Conservation (phyloP, 768 basidiomycete species). For the Trametes sanguinea region DNA sequence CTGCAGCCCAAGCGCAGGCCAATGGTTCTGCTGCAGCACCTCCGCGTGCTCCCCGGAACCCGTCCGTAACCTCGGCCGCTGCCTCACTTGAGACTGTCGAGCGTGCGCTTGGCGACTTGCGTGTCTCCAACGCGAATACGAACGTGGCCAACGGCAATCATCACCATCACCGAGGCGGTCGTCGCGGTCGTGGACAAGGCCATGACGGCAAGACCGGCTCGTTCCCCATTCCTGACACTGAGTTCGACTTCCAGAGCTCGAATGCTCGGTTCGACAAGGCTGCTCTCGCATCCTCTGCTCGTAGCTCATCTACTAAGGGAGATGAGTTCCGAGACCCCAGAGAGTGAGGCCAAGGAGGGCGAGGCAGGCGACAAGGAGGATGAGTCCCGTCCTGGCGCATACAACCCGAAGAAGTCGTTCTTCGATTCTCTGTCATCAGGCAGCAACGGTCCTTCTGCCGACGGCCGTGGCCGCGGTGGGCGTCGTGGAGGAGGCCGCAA, state of each 20-base stretch:
- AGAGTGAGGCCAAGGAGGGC: conserved; percentile 35
- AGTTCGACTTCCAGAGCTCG: conserved; percentile 79
- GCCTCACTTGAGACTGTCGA: conserved; percentile 76
- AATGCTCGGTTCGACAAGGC: conserved; percentile 85
- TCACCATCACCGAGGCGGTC: conserved; percentile 31
- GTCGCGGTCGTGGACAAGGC: conserved; percentile 38
- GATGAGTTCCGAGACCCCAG: conserved; percentile 26
- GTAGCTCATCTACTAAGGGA: conserved; percentile 28
- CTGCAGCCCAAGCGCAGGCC: conserved; percentile 31
- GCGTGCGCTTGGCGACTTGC: conserved; percentile 53
- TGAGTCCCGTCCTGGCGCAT: conserved; percentile 45
- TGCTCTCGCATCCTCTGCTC: conserved; percentile 40
- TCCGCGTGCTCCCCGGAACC: conserved; percentile 33
- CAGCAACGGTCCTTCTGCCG: conserved; percentile 38
- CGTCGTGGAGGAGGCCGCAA: conserved; percentile 59
- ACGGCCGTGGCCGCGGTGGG: conserved; percentile 47
- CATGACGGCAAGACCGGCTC: conserved; percentile 37
- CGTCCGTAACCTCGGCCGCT: conserved; percentile 68
- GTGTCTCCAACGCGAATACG: conserved; percentile 38
- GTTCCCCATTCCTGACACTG: conserved; percentile 65
- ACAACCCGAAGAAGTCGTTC: conserved; percentile 79
- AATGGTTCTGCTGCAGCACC: conserved; percentile 33
- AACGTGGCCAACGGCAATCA: conserved; percentile 24
- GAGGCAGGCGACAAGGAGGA: conserved; percentile 34
- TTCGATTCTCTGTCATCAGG: conserved; percentile 71